Evolutionary conservation across 495 filamentous ascomycete species (phyloP), one percentile per base, ranked within the genome.

Genomic region (Glarea lozoyensis): DNA sequence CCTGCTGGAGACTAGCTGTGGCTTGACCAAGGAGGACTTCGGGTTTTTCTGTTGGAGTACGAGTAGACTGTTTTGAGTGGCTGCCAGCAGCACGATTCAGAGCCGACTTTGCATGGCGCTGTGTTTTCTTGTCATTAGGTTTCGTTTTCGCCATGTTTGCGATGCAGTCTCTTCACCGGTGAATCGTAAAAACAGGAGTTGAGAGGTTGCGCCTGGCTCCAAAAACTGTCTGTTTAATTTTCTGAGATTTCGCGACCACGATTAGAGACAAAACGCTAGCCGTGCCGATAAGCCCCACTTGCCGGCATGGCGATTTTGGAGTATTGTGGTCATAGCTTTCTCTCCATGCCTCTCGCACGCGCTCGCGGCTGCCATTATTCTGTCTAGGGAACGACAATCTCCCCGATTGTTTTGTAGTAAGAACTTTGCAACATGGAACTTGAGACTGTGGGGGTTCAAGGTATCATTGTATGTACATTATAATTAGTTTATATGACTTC

Each of bases 1-100:
- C 79, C 30, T 79, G 82, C 52, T 87, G 78, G 18, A 92, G 70
- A 21, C 79, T 72, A 36, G 72, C 66, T 6, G 77, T 74, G 12
- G 88, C 84, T 57, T 83, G 70, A 40, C 72, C 70, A 55, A 94
- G 75, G 24, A 86, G 67, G 17, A 55, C 35, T 37, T 64, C 60
- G 4, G 72, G 62, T 35, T 69, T 64, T 38, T 19, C 45, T 30
- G 47, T 43, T 68, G 63, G 60, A 67, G 61, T 46, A 19, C 29
- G 31, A 67, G 61, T 46, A 19, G 33, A 34, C 7, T 45, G 15
- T 33, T 57, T 52, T 3, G 50, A 48, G 29, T 48, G 41, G 13
- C 31, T 46, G 30, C 42, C 23, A 17, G 40, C 38, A 7, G 52
- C 51, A 5, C 46, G 32, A 33, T 59, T 49, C 21, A 56, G 41